Evolutionary conservation across 2,329 filamentous ascomycete species (phyloP).

Genomic region (Aspergillus ochraceus): DNA sequence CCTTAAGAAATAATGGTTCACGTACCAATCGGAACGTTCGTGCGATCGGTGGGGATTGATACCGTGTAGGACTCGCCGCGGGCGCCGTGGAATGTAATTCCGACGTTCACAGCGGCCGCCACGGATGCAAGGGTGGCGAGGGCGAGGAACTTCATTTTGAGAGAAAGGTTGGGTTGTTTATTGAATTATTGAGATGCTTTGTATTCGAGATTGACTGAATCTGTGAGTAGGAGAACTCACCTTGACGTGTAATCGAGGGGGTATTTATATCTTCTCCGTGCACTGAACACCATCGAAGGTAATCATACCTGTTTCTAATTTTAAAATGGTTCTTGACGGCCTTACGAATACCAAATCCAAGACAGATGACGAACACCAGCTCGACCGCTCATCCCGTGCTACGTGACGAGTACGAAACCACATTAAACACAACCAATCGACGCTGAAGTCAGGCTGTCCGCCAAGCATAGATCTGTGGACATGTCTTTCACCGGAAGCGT

Average conservation of each 20-base stretch:
- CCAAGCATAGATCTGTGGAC: background rate
- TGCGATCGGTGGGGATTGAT: slow-evolving; percentile 5
- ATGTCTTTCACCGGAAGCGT: background rate
- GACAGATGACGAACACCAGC: background rate
- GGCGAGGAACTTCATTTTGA: slow-evolving; percentile 9
- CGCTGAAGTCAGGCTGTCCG: background rate
- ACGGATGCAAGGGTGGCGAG: slow-evolving; percentile 3
- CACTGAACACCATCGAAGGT: no score
- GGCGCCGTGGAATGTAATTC: slow-evolving; percentile 10
- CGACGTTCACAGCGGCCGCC: slow-evolving; percentile 8
- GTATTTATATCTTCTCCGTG: background rate
- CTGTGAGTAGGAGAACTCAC: background rate
- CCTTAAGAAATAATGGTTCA: background rate
- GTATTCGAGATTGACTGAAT: background rate
- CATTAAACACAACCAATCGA: background rate
- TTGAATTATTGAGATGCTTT: background rate
- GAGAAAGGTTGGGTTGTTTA: background rate
- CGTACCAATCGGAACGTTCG: slow-evolving; percentile 5
- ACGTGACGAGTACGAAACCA: background rate
- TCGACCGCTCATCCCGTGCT: background rate
- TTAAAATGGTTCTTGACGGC: background rate
- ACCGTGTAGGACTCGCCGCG: slow-evolving; percentile 4
- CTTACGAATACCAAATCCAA: background rate
- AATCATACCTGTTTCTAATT: background rate
- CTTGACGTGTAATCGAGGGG: background rate